phyloP scores from a whole-genome alignment of 805 yeast species.

The Candida ovalis region DNA sequence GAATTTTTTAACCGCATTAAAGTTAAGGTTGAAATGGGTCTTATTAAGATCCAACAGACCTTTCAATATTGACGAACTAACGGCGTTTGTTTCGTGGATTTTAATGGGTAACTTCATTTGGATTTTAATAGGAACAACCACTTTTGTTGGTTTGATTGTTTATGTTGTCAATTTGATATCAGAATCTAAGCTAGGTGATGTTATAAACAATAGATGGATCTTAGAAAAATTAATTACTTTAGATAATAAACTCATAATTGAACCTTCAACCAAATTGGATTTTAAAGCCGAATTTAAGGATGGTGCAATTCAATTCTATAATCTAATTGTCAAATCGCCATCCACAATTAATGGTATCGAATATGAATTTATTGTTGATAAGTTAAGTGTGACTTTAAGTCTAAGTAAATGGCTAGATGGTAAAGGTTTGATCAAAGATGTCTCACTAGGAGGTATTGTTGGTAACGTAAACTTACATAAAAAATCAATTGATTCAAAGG shows the following conservation, averaged over 20 bases:
- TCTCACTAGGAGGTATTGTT: slow-evolving; percentile 45
- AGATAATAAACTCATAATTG: slow-evolving; percentile 30
- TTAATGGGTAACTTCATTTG: slow-evolving; percentile 55
- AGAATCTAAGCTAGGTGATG: slow-evolving; percentile 23
- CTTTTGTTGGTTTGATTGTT: slow-evolving; percentile 46
- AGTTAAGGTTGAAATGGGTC: slow-evolving; percentile 39
- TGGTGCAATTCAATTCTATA: slow-evolving; percentile 46
- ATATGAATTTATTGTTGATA: slow-evolving; percentile 38
- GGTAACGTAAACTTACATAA: slow-evolving; percentile 31
- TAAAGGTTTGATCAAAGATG: slow-evolving; percentile 45
- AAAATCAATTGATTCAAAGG: slow-evolving; percentile 6
- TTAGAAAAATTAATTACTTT: slow-evolving; percentile 29
- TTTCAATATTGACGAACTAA: slow-evolving; percentile 46
- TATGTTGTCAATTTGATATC: slow-evolving; percentile 36
- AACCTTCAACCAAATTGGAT: slow-evolving; percentile 16
- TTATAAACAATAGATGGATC: slow-evolving; percentile 21
- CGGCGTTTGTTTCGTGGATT: slow-evolving; percentile 54
- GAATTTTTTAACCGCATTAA: slow-evolving; percentile 8
- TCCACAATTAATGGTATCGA: slow-evolving; percentile 7
- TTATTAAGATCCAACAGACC: slow-evolving; percentile 45
- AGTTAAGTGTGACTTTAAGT: slow-evolving; percentile 42
- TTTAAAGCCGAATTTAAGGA: slow-evolving; percentile 45
- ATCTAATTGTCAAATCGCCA: slow-evolving; percentile 29
- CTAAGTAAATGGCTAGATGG: slow-evolving; percentile 56
- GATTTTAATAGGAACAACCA: slow-evolving; percentile 55